Base-by-base conservation (phyloP, 331 rosid species). In the Malus hybrid region DNA sequence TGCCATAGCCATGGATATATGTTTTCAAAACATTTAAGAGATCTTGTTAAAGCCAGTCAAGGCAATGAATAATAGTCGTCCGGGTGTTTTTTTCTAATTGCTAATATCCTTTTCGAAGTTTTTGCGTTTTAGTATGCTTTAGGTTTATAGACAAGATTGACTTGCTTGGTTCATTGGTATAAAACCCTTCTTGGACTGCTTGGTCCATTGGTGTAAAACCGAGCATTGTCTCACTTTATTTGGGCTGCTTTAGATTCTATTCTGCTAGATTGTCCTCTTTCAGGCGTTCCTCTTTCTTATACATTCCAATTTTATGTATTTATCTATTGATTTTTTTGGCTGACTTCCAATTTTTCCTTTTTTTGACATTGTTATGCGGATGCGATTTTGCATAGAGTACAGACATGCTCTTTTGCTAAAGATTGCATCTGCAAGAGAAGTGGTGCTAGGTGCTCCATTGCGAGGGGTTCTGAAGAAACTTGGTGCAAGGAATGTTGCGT, bases 381-480 rank as follows among this genome's bases (percentile, higher is more conserved):
- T 70, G 61, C 71, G 76, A 79, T 78, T 71, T 57, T 80, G 65
- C 76, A 80, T 90, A 94, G 99, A 90, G 52, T 85, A 86, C 82
- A 88, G 70, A 80, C 88, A 94, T 4, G 63, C 90, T 59, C 73
- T 92, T 80, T 84, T 92, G 90, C 85, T 92, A n/a, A 94, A 94
- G 86, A 79, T 90, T 83, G 97, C 99, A 67, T 94, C 99, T 36
- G 77, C 90, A 42, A 90, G 99, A 85, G 93, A 90, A 82, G 96
- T 90, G 54, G 99, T 94, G 78, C 93, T 94, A 64, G 99, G 99
- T 48, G 99, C 99, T 76, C 99, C 99, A 48, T 76, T 94, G 76
- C 83, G 96, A 88, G 83, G 86, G 72, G 75, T 90, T 84, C 85
- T 94, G 68, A 83, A 90, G 79, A 87, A 86, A 61, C 97, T 94